These are phyloP conservation scores for Epicoccum sorghinum DNA, from an alignment of 2,329 filamentous ascomycete species.

Conservation along the genomic window DNA sequence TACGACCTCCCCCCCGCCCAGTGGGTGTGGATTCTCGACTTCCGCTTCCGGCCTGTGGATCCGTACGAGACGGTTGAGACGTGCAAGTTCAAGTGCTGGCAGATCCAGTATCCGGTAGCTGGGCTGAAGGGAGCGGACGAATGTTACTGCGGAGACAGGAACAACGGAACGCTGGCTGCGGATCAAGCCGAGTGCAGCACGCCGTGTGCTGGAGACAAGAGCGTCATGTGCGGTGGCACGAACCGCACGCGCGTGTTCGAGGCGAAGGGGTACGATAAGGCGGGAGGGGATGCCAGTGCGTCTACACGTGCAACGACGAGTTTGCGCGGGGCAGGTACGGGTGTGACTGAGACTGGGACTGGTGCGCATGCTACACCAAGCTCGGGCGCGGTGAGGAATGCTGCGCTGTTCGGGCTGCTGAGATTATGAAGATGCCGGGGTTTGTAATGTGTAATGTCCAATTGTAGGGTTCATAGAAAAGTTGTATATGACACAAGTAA, in stretches of 20 bases:
- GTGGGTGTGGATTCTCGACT: background rate
- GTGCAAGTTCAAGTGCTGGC: conserved; percentile 8
- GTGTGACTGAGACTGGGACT: too few relatives aligned
- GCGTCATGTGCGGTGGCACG: conserved; percentile 1
- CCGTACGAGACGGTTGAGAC: background rate
- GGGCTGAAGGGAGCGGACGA: conserved; percentile 1
- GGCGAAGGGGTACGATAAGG: background rate
- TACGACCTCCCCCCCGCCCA: background rate
- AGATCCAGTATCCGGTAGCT: background rate
- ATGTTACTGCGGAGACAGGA: conserved; percentile 7
- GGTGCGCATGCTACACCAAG: background rate
- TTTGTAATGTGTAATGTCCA: background rate
- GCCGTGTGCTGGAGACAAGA: conserved; percentile 3
- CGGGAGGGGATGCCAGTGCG: background rate
- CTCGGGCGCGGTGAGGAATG: background rate
- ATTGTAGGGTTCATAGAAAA: too few relatives aligned
- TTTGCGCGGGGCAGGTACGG: background rate
- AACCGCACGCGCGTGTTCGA: background rate
- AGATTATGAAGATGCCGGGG: background rate
- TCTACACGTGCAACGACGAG: background rate
- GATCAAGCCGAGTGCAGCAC: conserved; percentile 2
- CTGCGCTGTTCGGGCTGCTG: background rate
- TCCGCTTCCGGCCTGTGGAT: background rate
- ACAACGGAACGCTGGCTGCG: background rate
- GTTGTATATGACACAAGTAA: too few relatives aligned